A percentile compares a stretch with the other conserved stretches of the same genome.
Evolutionary conservation across 73 alveolate species (phyloP).

Genomic region (Loxodes magnus): DNA sequence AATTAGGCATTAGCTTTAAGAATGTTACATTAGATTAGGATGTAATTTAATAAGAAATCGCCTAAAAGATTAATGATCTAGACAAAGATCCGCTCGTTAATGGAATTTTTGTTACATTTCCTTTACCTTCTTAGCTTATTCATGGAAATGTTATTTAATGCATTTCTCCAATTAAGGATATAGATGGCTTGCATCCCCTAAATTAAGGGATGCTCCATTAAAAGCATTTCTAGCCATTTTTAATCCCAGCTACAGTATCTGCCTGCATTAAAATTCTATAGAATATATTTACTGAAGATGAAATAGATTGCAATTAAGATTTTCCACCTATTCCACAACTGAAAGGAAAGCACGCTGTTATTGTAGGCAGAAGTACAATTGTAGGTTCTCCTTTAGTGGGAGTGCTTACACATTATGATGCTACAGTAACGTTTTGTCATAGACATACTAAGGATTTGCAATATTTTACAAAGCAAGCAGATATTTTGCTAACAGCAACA

Average conservation of each 20-base stretch:
- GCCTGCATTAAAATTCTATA: constrained; percentile 23
- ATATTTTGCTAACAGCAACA: constrained; percentile 51
- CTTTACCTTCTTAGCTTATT: constrained; percentile 27
- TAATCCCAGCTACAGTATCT: constrained; percentile 24
- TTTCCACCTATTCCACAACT: too few relatives aligned
- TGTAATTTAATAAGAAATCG: too few relatives aligned
- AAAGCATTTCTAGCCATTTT: not conserved
- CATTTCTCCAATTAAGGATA: constrained; percentile 53
- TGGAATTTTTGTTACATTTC: constrained; percentile 34
- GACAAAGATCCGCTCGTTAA: constrained; percentile 38
- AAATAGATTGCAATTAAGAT: too few relatives aligned
- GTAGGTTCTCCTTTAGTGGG: constrained; percentile 66
- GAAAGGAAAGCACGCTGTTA: constrained; percentile 41
- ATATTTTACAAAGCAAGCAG: constrained; percentile 31
- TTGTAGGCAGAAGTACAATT: constrained; percentile 38
- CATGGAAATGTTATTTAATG: constrained; percentile 35
- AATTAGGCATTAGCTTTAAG: too few relatives aligned
- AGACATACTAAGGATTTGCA: constrained; percentile 40
- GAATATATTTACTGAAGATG: constrained; percentile 8
- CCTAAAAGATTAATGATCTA: constrained; percentile 28
- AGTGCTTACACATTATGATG: constrained; percentile 38
- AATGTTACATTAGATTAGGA: too few relatives aligned
- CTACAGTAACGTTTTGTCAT: constrained; percentile 66
- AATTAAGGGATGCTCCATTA: constrained; percentile 33
- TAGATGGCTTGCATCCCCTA: constrained; percentile 61